Conservation (phyloP, 2,329 filamentous ascomycete genomes). For the Chrysosporium queenslandicum region DNA sequence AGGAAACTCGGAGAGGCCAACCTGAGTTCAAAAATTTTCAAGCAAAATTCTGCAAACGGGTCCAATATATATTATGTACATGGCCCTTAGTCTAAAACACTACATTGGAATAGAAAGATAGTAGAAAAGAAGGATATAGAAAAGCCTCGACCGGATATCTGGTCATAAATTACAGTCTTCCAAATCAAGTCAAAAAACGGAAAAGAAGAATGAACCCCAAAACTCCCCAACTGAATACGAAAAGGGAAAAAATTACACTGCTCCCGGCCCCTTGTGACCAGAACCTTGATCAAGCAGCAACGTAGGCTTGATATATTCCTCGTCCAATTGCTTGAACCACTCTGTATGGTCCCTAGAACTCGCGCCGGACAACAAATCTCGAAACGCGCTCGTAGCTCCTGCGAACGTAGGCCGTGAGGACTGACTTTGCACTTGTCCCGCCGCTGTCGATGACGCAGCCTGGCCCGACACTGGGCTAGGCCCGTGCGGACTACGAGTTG, state of each 20-base stretch:
- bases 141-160: too few species aligned
- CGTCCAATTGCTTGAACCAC: conserved; percentile 84
- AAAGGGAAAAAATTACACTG: conserved; percentile 22
- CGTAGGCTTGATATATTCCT: conserved; percentile 91
- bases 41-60: too few species aligned
- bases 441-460: conserved; percentile 6
- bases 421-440: neutral
- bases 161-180: too few species aligned
- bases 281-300: conserved; percentile 63
- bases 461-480: conserved; percentile 16
- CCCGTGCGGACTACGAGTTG: conserved; percentile 19
- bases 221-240: too few species aligned
- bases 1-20: too few species aligned
- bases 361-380: conserved; percentile 64
- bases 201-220: too few species aligned
- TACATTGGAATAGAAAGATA: neutral
- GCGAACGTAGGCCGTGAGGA: conserved; percentile 34
- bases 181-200: too few species aligned
- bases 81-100: neutral
- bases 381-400: conserved; percentile 66
- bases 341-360: conserved; percentile 73
- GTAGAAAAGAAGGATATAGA: neutral
- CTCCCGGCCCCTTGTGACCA: conserved; percentile 35
- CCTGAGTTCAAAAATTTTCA: too few species aligned
- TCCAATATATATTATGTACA: neutral